Evolutionary conservation across 2,329 filamentous ascomycete species (phyloP).

Genomic region (Tolypocladium tropicale): DNA sequence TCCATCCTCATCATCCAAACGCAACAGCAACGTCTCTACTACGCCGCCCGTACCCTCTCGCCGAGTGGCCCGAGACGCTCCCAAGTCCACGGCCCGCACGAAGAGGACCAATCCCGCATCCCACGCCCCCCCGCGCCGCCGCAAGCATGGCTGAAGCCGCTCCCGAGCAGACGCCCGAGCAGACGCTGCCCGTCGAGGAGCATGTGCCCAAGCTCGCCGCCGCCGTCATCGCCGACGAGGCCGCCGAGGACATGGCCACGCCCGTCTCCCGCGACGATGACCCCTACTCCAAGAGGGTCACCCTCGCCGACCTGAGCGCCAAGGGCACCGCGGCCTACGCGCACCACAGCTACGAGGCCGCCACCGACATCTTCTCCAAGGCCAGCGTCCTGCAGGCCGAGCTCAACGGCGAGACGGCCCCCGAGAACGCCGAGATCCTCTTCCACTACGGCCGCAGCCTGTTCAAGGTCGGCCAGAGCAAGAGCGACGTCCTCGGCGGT

Average conservation of each 20-base stretch:
- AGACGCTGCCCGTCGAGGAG: neutral
- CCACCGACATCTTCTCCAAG: slow-evolving; percentile 78
- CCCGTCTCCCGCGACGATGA: slow-evolving; percentile 28
- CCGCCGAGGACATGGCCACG: slow-evolving; percentile 10
- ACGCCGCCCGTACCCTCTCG: neutral
- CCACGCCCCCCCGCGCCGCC: neutral
- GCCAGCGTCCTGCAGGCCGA: slow-evolving; percentile 85
- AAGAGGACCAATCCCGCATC: neutral
- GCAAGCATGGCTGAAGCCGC: neutral
- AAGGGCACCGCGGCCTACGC: slow-evolving; percentile 78
- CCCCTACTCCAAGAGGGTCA: slow-evolving; percentile 45
- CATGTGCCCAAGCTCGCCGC: slow-evolving; percentile 2
- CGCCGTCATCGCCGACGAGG: too few species aligned
- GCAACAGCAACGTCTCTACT: neutral
- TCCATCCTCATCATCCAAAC: neutral
- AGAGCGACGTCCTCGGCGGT: slow-evolving; percentile 87
- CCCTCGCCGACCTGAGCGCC: slow-evolving; percentile 67
- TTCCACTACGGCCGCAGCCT: slow-evolving; percentile 91
- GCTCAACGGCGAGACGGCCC: slow-evolving; percentile 83
- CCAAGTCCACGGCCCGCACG: neutral
- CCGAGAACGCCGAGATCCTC: slow-evolving; percentile 85
- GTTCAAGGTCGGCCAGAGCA: slow-evolving; percentile 87
- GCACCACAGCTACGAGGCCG: slow-evolving; percentile 77
- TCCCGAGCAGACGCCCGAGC: neutral
- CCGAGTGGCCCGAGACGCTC: neutral